Evolutionary conservation across 495 filamentous ascomycete species (phyloP), one percentile per base, ranked within the genome.

Genomic region (Neurospora pannonica): DNA sequence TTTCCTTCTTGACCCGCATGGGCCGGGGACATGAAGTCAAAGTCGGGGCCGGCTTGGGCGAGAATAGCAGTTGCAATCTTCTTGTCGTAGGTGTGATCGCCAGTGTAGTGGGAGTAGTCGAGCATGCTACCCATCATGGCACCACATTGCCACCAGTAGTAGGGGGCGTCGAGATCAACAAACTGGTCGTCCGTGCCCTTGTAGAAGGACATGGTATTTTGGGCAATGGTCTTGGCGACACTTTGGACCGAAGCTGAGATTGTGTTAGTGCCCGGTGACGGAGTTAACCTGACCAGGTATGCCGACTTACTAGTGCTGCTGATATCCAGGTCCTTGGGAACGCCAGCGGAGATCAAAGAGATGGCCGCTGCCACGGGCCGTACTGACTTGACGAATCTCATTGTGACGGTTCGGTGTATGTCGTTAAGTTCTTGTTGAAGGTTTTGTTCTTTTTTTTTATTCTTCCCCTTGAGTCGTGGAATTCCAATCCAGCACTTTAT

Each of bases 111-210:
- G 81, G 91, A 95, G 80, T 98, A 97, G 78, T 97, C 91, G 40
- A 97, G 82, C 79, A 98, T 84, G 3, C 89, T 81, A 60, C 89
- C 90, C 85, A 92, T 93, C 79, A 91, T 88, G 8, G 90, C 90
- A 38, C 92, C 93, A 28, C 88, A 88, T 82, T 94, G 88, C 92
- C 92, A 94, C 92, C 92, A 95, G 84, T 91, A 95, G 79, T 94
- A 93, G 15, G 92, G 91, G 72, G 85, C 77, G 0, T 90, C 90
- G 19, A 94, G 83, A 73, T 91, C 90, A 36, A 88, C 90, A 38
- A 91, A 89, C 75, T 77, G 88, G 87, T 71, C 72, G 6, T 86
- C 79, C 75, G 89, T 90, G 42, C 92, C 92, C 0, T 87, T 88
- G 79, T 94, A 94, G 77, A 88, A 91, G 2, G 81, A 83, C 86